A percentile compares a stretch with the other conserved stretches of the same genome.
phyloP scores from a whole-genome alignment of 78 protist genomes.

The Bodo saltans region DNA sequence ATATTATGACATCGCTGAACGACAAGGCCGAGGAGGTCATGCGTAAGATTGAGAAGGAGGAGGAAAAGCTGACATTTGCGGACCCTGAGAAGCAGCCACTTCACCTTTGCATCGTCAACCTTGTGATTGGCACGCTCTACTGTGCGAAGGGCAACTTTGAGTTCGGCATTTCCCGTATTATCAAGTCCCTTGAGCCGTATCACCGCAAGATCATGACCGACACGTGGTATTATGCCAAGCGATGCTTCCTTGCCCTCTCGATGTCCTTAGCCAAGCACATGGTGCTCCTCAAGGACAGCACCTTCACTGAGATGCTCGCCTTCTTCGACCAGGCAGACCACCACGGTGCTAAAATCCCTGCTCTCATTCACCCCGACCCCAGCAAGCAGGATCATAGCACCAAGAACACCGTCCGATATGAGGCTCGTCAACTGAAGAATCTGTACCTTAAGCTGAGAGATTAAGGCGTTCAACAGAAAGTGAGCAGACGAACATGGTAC shows the following conservation, averaged over 20 bases:
- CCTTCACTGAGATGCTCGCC: constrained; percentile 45
- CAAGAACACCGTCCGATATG: constrained; percentile 41
- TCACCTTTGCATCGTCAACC: constrained; percentile 72
- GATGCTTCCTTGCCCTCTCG: constrained; percentile 54
- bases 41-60: constrained; percentile 57
- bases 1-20: constrained; percentile 66
- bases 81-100: constrained; percentile 51
- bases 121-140: constrained; percentile 82
- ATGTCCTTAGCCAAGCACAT: constrained; percentile 72
- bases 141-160: constrained; percentile 70
- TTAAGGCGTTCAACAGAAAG: no score
- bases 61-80: constrained; percentile 39
- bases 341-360: constrained; percentile 50
- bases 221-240: constrained; percentile 82
- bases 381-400: not conserved
- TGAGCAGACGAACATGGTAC: no score
- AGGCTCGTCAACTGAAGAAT: constrained; percentile 46
- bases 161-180: constrained; percentile 65
- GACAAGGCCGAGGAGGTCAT: constrained; percentile 65
- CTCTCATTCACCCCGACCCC: constrained; percentile 33
- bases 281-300: constrained; percentile 48
- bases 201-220: constrained; percentile 53
- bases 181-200: constrained; percentile 70
- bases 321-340: constrained; percentile 55
- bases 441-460: constrained; percentile 29